Evolutionary conservation across 352 stramenopile species (phyloP), one percentile per base, ranked within the genome.

Genomic region (Globisporangium nodosum): DNA sequence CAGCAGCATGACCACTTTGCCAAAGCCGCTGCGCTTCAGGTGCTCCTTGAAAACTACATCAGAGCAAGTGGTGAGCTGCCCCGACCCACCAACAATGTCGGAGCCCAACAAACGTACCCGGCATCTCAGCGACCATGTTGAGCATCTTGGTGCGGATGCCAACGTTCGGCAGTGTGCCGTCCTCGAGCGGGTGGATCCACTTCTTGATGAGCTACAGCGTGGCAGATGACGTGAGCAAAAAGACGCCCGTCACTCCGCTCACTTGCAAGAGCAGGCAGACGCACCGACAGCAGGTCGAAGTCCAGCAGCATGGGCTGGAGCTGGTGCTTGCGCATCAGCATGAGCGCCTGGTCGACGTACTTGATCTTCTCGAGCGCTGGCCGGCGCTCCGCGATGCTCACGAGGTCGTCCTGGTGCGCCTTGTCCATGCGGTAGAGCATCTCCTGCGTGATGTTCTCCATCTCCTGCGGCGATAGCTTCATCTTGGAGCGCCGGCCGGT

Each of bases 371-470:
- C 81, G 7, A 95, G 71, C n/a, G 85, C 83, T 1, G 81, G 81
- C 1, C 68, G 62, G 45, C 65, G 70, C 49, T 87, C 66, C 0
- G 69, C 73, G n/a, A 93, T 90, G 51, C 73, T 80, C 9, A 61
- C 67, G 3, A 88, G 49, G 61, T 95, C 85, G 50, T 95, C 85
- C 4, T 78, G 73, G 56, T 88, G 81, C 12, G 85, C 85, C 65
- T 95, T 95, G 68, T 95, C 85, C 83, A 95, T 93, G 50, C 79
- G 82, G 63, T 91, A 95, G 42, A 95, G 80, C 61, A 95, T 78
- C 47, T 95, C 85, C 68, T 95, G 85, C 5, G 81, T 87, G 46
- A 95, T 77, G 56, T 88, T 78, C 50, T 95, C 85, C 78, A 90
- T 90, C 54, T 95, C 85, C 65, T 95, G 85, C 35, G 73, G 72